Evolutionary conservation across 192 early-diverging fungal species (phyloP), one percentile per base, ranked within the genome.

Genomic region (Gigaspora rosea): DNA sequence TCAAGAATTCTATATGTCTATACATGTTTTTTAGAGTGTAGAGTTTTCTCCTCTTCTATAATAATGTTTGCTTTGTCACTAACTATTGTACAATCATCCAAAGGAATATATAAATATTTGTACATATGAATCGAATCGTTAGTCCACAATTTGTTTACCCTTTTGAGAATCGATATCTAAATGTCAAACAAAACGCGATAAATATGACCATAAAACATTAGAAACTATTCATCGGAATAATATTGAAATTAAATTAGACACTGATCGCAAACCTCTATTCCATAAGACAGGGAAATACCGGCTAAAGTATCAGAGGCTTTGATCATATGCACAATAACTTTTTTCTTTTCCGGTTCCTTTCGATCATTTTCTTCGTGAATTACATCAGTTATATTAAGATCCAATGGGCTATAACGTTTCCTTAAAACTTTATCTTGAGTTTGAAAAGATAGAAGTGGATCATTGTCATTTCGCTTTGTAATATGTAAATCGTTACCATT

Each of bases 41-140:
- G 27, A 27, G 27, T 0, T 27, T 27, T 27, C 27, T 73, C 72
- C 59, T 61, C 57, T 47, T 73, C 33, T 22, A 73, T 4, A 12
- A 73, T 33, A 47, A 61, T 57, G n/a, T 52, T 73, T 47, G 50
- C 13, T 47, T 73, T 41, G 47, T 57, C 72, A 61, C 61, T n/a
- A 73, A 36, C 36, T 10, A 73, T 41, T 59, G 48, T 61, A 66
- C 85, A 86, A 32, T 83, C 79, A 48, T 86, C 82, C 49, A 86
- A 75, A 32, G 86, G 86, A 52, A 87, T 85, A 75, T 85, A 84
- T 8, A 87, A 72, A 68, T 83, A 80, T 66, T 85, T 84, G 59
- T 82, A 83, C 12, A 80, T 79, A 63, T 87, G 84, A 62, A 87
- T 85, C 46, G 83, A 85, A 71, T 87, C 86, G 49, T 82, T 85